A percentile compares a stretch with the other conserved stretches of the same genome.
These are phyloP conservation scores for Dioszegia aurantiaca DNA, from an alignment of 768 basidiomycete genomes.

Conservation along the genomic window DNA sequence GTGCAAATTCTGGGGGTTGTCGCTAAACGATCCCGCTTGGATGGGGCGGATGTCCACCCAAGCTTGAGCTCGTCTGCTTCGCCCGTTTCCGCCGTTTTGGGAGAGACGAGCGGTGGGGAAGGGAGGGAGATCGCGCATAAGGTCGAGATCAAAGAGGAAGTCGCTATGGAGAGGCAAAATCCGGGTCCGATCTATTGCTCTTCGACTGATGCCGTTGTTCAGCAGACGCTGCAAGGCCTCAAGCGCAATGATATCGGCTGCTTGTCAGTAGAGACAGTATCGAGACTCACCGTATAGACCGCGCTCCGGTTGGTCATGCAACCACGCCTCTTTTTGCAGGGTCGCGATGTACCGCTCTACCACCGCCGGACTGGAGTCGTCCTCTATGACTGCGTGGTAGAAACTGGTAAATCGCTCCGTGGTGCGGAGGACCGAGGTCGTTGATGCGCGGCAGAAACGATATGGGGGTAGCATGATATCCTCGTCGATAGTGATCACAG, in stretches of 20 bases:
- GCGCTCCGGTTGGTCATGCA: not conserved
- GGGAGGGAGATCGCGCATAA: slow-evolving; percentile 1
- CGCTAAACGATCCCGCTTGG: not conserved
- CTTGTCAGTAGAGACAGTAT: not conserved
- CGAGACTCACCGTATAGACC: not conserved
- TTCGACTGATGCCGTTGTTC: not conserved
- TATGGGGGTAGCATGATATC: slow-evolving; percentile 1
- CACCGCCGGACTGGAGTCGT: not conserved
- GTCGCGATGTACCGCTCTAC: not conserved
- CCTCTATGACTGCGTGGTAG: too few species aligned
- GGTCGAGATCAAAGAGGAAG: not conserved
- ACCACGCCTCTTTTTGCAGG: not conserved
- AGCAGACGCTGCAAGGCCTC: not conserved
- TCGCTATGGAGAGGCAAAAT: slow-evolving; percentile 4
- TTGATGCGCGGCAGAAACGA: not conserved
- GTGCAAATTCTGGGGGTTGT: not conserved
- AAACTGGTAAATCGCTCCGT: too few species aligned
- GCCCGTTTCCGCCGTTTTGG: not conserved
- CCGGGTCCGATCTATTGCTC: not conserved
- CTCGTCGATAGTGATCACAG: too few species aligned
- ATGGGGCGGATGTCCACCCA: not conserved
- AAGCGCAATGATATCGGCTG: not conserved
- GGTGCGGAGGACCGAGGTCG: not conserved
- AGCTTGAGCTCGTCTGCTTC: not conserved
- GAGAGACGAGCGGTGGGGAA: not conserved